Percentiles rank a stretch among this genome's conserved stretches.
These are phyloP conservation scores for Euphorbia corollata DNA, from an alignment of 441 rosid species.

Conservation along the genomic window DNA sequence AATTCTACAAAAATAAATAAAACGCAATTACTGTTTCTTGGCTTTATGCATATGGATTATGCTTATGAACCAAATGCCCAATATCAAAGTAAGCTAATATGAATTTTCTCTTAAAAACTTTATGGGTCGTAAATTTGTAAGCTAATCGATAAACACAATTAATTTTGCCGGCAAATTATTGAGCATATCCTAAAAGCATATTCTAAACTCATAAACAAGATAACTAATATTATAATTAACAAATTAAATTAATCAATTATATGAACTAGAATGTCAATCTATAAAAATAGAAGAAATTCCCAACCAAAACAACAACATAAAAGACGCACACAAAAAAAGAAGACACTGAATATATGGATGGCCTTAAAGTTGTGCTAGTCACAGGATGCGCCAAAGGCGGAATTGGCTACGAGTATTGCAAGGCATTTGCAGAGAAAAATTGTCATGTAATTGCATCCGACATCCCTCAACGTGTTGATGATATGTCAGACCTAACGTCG, in stretches of 20 bases:
- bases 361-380: conserved; percentile 44
- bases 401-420: conserved; percentile 58
- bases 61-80: neutral
- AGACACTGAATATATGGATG: conserved; percentile 22
- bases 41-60: conserved; percentile 1
- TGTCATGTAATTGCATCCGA: conserved; percentile 57
- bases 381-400: conserved; percentile 66
- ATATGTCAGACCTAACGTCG: conserved; percentile 34
- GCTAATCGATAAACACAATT: no score
- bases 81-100: neutral
- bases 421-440: conserved; percentile 44
- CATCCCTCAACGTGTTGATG: conserved; percentile 31
- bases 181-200: conserved; percentile 32
- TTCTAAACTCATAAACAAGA: conserved; percentile 14
- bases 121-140: no score
- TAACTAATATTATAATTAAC: neutral
- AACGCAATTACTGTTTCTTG: neutral
- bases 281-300: neutral
- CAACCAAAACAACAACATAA: neutral
- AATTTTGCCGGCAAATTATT: conserved; percentile 24
- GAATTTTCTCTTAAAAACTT: neutral
- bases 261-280: neutral
- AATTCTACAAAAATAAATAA: no score
- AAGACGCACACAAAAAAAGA: no score
- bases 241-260: neutral